Base-by-base conservation (phyloP, 2,329 filamentous ascomycete genomes). In the Epichloe gansuensis region DNA sequence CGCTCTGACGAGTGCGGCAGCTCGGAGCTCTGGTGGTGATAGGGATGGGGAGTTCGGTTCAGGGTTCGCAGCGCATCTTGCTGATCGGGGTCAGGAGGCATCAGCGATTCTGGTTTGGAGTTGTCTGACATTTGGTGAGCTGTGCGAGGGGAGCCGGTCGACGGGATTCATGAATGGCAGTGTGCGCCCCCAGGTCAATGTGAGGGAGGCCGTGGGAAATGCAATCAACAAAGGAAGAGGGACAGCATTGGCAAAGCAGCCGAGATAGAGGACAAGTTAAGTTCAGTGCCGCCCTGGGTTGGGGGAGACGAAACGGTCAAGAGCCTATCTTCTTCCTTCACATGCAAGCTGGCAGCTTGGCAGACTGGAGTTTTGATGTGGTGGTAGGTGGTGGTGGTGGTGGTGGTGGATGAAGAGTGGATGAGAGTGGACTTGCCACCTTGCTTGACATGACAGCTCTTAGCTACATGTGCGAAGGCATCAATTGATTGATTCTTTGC, bases 11-110 rank as follows among this genome's bases (percentile, higher is more conserved):
- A 67, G 54, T 81, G 73, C 23, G 75, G 74, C 12, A 82, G 70
- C 60, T 83, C 79, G 57, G 68, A 72, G 55, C 71, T 75, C 54
- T 77, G 79, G 60, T 76, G 80, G 61, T 81, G 79, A 60, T 86
- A 86, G 1, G 83, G 83, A 64, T 86, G 81, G 46, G 84, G 83
- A 44, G 82, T 83, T 59, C 83, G 78, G 51, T 75, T 77, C 56
- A 78, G 72, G 46, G 71, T 65, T 61, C 76, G 73, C 60, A 81
- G 61, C 49, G 57, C 61, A 48, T 70, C 66, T 47, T 67, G 63
- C 53, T 72, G 67, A 38, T 67, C 64, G 52, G 61, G 59, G 25
- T 68, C 64, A 58, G 65, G 60, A 60, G 62, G 56, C 57, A 59
- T 58, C 48, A 64, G 57, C 58, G 64, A 59, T 59, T 66, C 64